Evolutionary conservation across 345 rosid species (phyloP), one percentile per base, ranked within the genome.

Genomic region (Erodium maritimum): DNA sequence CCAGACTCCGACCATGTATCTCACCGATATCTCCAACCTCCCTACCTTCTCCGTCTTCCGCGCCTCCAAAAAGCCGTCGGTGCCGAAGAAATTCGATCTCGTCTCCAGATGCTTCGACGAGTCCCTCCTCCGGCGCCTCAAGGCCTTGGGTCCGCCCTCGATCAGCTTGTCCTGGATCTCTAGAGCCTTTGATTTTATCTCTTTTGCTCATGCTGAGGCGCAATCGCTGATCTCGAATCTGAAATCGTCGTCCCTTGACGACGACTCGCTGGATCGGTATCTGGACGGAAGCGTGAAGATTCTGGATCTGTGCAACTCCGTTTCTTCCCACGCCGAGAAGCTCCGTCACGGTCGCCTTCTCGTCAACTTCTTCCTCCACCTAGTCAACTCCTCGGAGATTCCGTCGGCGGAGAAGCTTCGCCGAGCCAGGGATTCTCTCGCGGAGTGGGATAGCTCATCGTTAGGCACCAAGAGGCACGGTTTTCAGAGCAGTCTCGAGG

Each of bases 41-140:
- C 56, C 65, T 53, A 19, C 65, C 58, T 62, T 62, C 52, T 61
- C 64, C n/a, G 46, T 55, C 21, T 54, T 62, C 29, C 58, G 37
- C 20, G 42, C 48, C n/a, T n/a, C n/a, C n/a, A n/a, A n/a, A n/a
- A n/a, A n/a, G n/a, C n/a, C n/a, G n/a, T n/a, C n/a, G 4, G 29
- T 22, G 11, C 65, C 58, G 11, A 34, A 33, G 18, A 21, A 54
- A 13, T 37, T 53, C 33, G 58, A 62, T 17, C 58, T 54, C 12
- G 29, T 62, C 52, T 34, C 65, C 8, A 50, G 25, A 19, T 62
- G 51, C 14, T 62, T 62, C 50, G 58, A 62, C 18, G 58, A 62
- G 12, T 18, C 65, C 17, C 50, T 62, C 29, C 50, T 62, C 52
- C 52, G 29, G 2, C 58, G 65, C 0, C 20, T 52, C 58, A 62